A percentile compares a stretch with the other conserved stretches of the same genome.
phyloP scores from a whole-genome alignment of 1,284 basidiomycete genomes.

The Rhodotorula mucilaginosa region DNA sequence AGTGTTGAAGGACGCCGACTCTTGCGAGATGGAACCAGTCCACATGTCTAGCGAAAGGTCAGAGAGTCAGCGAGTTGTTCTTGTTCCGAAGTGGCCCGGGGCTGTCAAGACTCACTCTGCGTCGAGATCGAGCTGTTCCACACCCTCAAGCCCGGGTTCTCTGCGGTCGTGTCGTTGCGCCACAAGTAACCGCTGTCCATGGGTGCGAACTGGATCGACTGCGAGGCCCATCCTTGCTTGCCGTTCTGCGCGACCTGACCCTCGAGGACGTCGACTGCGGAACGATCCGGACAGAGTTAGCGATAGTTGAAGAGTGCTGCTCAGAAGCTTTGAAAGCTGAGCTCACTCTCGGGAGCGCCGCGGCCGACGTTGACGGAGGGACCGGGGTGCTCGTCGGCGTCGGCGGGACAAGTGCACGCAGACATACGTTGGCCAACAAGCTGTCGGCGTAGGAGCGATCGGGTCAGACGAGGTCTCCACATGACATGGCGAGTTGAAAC shows the following conservation, averaged over 20 bases:
- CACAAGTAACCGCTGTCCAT: slow-evolving; percentile 54
- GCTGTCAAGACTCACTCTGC: slow-evolving; percentile 57
- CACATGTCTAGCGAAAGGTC: slow-evolving; percentile 21
- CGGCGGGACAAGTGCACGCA: slow-evolving; percentile 51
- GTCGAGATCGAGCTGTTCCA: slow-evolving; percentile 53
- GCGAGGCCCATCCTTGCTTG: slow-evolving; percentile 49
- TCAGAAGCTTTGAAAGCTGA: too few relatives aligned
- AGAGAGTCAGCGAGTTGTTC: background rate
- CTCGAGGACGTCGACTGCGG: slow-evolving; percentile 55
- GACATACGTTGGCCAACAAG: slow-evolving; percentile 51
- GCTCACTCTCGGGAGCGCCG: slow-evolving; percentile 53
- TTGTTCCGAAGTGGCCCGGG: slow-evolving; percentile 52
- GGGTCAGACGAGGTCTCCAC: background rate
- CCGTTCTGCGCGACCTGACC: slow-evolving; percentile 50
- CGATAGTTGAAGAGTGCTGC: rapidly evolving
- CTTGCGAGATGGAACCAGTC: slow-evolving; percentile 39
- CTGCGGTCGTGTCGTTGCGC: slow-evolving; percentile 50
- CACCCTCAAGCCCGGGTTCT: slow-evolving; percentile 52
- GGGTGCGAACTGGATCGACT: slow-evolving; percentile 55
- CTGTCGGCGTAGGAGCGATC: slow-evolving; percentile 1
- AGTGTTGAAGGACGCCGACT: slow-evolving; percentile 40
- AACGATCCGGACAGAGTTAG: background rate
- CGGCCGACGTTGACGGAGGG: slow-evolving; percentile 51
- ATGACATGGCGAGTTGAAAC: background rate
- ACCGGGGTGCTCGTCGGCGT: slow-evolving; percentile 48